Base-by-base conservation (phyloP, 495 filamentous ascomycete species). In the Tuber magnatum region DNA sequence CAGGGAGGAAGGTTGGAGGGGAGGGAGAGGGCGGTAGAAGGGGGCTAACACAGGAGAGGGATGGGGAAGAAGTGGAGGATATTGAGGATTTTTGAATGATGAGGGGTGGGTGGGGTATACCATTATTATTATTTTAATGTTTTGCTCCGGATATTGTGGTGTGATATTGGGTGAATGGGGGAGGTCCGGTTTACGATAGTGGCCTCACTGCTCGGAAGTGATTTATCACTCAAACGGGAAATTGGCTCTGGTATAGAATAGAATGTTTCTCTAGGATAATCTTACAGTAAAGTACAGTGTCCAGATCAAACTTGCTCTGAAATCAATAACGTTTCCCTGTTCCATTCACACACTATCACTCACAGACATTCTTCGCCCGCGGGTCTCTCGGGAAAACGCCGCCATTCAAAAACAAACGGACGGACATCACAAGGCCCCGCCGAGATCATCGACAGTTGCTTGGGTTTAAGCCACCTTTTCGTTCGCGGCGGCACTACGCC, bases 41-140 rank as follows among this genome's bases (percentile, higher is more conserved):
- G 51, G 18, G 2, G 18, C 22, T 14, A 16, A 18, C 5, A 9
- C 18, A 14, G 20, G 69, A 4, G 14, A 9, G 40, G 8, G 28
- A 32, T n/a, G 24, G 39, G 16, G 20, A 3, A 38, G 56, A 46
- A 16, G 65, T 65, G 61, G 41, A n/a, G n/a, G 72, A 68, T 35
- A 20, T 75, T 44, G 77, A 79, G 41, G 76, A 70, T 35, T 68
- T 72, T 79, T 43, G 72, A 78, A n/a, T 76, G 74, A 24, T 70
- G 72, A 72, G 77, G 72, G 42, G 35, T 20, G 39, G 12, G 24
- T 7, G n/a, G n/a, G n/a, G 39, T 40, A 7, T 7, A 40, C 39
- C 2, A 40, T 40, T 7, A 7, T 40, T 40, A 41, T 41, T 22
- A 14, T n/a, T 32, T 28, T 12, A 43, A n/a, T 71, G 20, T 71